A percentile compares a stretch with the other conserved stretches of the same genome.
These are phyloP conservation scores for Didymella exigua DNA, from an alignment of 2,329 filamentous ascomycete species.

Conservation along the genomic window DNA sequence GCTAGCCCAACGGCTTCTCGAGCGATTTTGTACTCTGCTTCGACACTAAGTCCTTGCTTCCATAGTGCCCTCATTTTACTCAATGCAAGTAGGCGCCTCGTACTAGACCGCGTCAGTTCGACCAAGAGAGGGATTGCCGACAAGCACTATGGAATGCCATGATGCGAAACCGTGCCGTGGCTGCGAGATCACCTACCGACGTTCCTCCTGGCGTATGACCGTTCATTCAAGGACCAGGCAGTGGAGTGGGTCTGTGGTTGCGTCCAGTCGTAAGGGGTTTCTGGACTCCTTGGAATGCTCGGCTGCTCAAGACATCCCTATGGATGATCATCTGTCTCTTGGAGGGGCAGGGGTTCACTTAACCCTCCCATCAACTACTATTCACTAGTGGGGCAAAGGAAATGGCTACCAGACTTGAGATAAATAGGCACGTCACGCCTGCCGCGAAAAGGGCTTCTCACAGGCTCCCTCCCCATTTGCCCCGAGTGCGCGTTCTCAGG, in stretches of 20 bases:
- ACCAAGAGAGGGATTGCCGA: slow-evolving; percentile 15
- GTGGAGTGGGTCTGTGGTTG: slow-evolving; percentile 10
- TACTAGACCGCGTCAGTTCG: slow-evolving; percentile 13
- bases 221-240: slow-evolving; percentile 17
- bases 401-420: not conserved
- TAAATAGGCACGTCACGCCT: slow-evolving; percentile 17
- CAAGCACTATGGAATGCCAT: slow-evolving; percentile 15
- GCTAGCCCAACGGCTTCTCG: slow-evolving; percentile 24
- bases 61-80: slow-evolving; percentile 15
- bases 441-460: not conserved
- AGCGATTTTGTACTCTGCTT: slow-evolving; percentile 14
- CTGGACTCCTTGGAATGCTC: slow-evolving; percentile 14
- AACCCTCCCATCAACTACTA: slow-evolving; percentile 6
- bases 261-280: slow-evolving; percentile 21
- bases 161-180: slow-evolving; percentile 10
- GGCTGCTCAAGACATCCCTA: slow-evolving; percentile 12
- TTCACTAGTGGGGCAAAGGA: slow-evolving; percentile 6
- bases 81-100: slow-evolving; percentile 12
- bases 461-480: not conserved
- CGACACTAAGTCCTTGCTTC: slow-evolving; percentile 19
- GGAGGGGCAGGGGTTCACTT: slow-evolving; percentile 15
- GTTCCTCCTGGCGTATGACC: slow-evolving; percentile 29
- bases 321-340: slow-evolving; percentile 21
- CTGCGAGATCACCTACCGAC: slow-evolving; percentile 10
- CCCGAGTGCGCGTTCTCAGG: not conserved